phyloP scores from a whole-genome alignment of 163 green algal genomes.

The Volvox carteri region DNA sequence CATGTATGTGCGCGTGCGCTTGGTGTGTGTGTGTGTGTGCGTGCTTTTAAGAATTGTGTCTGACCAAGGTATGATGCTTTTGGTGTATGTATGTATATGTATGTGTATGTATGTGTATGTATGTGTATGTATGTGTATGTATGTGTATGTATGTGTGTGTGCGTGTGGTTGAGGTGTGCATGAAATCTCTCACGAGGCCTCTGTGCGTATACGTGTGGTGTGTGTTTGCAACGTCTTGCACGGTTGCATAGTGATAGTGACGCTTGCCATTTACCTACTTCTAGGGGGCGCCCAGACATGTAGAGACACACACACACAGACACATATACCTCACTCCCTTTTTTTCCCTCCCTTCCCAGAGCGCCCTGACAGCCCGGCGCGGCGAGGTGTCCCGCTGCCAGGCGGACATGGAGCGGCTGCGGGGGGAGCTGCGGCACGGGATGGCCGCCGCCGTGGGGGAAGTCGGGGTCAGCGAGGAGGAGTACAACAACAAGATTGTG shows the following conservation, averaged over 20 bases:
- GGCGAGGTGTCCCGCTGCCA: neutral
- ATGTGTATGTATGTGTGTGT: too few relatives aligned
- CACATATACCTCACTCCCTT: neutral
- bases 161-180: too few relatives aligned
- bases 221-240: too few relatives aligned
- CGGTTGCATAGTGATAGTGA: too few relatives aligned
- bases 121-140: too few relatives aligned
- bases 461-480: neutral
- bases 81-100: neutral
- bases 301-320: neutral
- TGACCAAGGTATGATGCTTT: neutral
- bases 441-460: conserved; percentile 6
- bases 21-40: neutral
- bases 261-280: too few relatives aligned
- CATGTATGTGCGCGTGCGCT: neutral
- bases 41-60: neutral
- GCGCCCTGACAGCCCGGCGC: neutral
- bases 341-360: neutral
- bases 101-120: neutral
- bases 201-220: too few relatives aligned
- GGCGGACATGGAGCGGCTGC: conserved; percentile 3
- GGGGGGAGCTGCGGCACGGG: conserved; percentile 12
- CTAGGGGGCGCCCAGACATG: neutral
- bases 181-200: too few relatives aligned
- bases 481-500: conserved; percentile 46